phyloP scores from a whole-genome alignment of 2,329 filamentous ascomycete species.

The Cladosporium sp. region DNA sequence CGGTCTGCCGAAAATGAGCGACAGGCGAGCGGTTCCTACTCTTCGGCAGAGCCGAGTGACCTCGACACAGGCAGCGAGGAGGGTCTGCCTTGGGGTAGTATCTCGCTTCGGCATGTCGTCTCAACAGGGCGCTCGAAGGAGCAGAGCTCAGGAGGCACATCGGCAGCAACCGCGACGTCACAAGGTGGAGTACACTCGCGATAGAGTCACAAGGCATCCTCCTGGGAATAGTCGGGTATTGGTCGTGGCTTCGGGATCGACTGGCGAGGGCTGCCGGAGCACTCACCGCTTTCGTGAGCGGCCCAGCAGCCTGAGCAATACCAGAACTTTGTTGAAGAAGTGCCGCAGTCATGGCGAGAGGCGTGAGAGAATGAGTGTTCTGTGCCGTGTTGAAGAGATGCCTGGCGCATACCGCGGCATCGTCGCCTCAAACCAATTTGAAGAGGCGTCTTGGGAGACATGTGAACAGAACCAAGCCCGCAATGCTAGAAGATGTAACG shows the following conservation, averaged over 20 bases:
- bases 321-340: neutral
- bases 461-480: too few relatives aligned
- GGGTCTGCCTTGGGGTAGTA: slow-evolving; percentile 68
- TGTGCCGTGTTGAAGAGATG: too few relatives aligned
- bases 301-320: neutral
- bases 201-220: slow-evolving; percentile 26
- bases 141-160: slow-evolving; percentile 39
- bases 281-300: neutral
- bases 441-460: too few relatives aligned
- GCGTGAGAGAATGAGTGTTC: too few relatives aligned
- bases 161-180: slow-evolving; percentile 34
- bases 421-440: too few relatives aligned
- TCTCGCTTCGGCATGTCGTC: slow-evolving; percentile 56
- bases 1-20: slow-evolving; percentile 61
- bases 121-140: slow-evolving; percentile 43
- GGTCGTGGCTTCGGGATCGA: neutral
- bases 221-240: neutral
- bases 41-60: slow-evolving; percentile 55
- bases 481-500: too few relatives aligned
- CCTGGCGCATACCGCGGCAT: too few relatives aligned
- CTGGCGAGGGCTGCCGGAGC: neutral
- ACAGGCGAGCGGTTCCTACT: slow-evolving; percentile 62
- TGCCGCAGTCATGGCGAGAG: neutral
- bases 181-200: slow-evolving; percentile 36
- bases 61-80: slow-evolving; percentile 53